Evolutionary conservation across 768 basidiomycete genomes (phyloP), one percentile per base, ranked within the genome.

Genomic region (Tephrocybe sp.): DNA sequence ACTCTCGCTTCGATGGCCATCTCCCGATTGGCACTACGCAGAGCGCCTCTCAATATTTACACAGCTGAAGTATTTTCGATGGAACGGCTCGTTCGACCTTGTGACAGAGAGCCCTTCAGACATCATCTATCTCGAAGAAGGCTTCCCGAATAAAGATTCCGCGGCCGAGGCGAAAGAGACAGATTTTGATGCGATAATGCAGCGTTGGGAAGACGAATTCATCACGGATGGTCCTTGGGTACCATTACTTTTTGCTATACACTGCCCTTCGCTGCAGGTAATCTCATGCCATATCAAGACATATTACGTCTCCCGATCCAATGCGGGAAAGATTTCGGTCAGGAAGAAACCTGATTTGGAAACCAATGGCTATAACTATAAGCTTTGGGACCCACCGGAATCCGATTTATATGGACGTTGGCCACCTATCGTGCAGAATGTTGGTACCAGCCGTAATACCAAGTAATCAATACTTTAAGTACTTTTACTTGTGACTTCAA

Each of bases 11-110:
- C 15, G 4, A 36, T 51, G 50, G 50, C 50, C 50, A 3, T 15
- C 33, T 12, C 42, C 25, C n/a, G 45, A 25, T 20, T 44, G 50
- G 40, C 42, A 51, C 17, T 51, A 51, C 34, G 50, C 50, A 17
- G 4, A 24, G 14, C 50, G 43, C 4, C 34, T 51, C 10, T n/a
- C 30, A 14, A 32, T 34, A 14, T 37, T 51, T 10, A 3, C 23
- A 21, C 26, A 14, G 17, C 36, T 51, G 5, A 11, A 45, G 30
- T 43, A 51, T 21, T 51, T 51, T 39, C 40, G 50, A 3, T 51
- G 44, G 50, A 51, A 51, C 18, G 21, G 14, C 15, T 11, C n/a
- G 11, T 3, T 8, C 9, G 15, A 15, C 17, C 8, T 15, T 3
- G 17, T 34, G 9, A 33, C 12, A 5, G 24, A 20, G 20, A 36